phyloP scores from a whole-genome alignment of 192 early-diverging fungal genomes.

The Cetraspora pellucida region DNA sequence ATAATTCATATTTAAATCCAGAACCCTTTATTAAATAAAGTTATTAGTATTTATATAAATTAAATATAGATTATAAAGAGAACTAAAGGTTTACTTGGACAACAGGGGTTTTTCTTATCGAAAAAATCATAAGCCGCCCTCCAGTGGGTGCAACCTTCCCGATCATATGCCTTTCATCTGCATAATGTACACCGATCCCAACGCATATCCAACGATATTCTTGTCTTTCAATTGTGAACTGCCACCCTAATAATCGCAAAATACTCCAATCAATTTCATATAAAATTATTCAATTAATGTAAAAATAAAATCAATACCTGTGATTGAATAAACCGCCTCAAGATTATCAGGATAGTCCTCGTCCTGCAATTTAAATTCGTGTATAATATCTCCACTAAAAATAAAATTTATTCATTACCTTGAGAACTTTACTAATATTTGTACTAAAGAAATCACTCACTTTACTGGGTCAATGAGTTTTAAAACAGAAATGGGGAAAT shows the following conservation, averaged over 20 bases:
- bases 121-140: slow-evolving; percentile 21
- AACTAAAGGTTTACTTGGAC: background rate
- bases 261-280: too few relatives aligned
- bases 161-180: background rate
- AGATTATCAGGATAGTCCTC: background rate
- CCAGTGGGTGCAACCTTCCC: too few relatives aligned
- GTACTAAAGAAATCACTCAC: background rate
- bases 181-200: slow-evolving; percentile 8
- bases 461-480: slow-evolving; percentile 12
- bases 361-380: background rate
- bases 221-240: background rate
- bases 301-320: background rate
- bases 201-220: slow-evolving; percentile 17
- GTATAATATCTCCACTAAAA: slow-evolving; percentile 13
- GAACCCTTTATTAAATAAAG: background rate
- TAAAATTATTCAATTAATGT: too few relatives aligned
- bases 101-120: background rate
- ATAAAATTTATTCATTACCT: background rate
- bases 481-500: slow-evolving; percentile 18
- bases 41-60: background rate
- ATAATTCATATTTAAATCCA: slow-evolving; percentile 8
- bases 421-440: too few relatives aligned
- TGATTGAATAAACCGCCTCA: slow-evolving; percentile 17
- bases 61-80: background rate
- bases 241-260: background rate